Evolutionary conservation across 139 green algal genomes (phyloP).

Genomic region (Zygnema cylindricum): DNA sequence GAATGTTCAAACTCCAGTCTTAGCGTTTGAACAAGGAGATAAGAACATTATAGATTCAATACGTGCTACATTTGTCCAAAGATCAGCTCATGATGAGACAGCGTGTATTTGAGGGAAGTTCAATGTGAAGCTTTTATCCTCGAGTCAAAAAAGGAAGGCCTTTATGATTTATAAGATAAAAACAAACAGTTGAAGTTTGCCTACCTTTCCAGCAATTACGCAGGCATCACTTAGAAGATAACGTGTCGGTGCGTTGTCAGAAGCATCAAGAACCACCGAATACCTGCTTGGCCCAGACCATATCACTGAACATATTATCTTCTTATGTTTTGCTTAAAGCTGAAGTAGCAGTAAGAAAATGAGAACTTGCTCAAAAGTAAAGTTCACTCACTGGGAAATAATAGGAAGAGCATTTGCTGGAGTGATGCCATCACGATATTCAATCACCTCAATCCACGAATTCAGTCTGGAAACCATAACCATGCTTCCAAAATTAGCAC

Average conservation of each 20-base stretch:
- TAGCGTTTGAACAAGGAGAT: no score
- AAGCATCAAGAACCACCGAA: constrained; percentile 90
- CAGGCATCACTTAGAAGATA: constrained; percentile 88
- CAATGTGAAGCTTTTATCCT: no score
- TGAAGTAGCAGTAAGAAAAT: background rate
- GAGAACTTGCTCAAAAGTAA: background rate
- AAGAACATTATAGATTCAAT: no score
- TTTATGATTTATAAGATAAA: no score
- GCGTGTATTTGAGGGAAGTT: no score
- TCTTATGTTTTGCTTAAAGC: no score
- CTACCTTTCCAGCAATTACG: constrained; percentile 11
- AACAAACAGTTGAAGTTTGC: no score
- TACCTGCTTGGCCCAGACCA: constrained; percentile 71
- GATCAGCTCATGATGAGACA: no score
- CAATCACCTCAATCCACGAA: constrained; percentile 70
- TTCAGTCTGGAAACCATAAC: constrained; percentile 68
- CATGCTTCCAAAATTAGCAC: background rate
- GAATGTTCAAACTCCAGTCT: no score
- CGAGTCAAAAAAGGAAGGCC: no score
- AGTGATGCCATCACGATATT: constrained; percentile 72
- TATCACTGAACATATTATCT: no score
- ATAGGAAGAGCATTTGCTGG: constrained; percentile 78
- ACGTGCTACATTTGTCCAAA: no score
- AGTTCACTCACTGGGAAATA: constrained; percentile 50
- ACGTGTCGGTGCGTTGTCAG: constrained; percentile 89